Evolutionary conservation across 2,329 filamentous ascomycete genomes (phyloP).

Genomic region (Lachnellula occidentalis): DNA sequence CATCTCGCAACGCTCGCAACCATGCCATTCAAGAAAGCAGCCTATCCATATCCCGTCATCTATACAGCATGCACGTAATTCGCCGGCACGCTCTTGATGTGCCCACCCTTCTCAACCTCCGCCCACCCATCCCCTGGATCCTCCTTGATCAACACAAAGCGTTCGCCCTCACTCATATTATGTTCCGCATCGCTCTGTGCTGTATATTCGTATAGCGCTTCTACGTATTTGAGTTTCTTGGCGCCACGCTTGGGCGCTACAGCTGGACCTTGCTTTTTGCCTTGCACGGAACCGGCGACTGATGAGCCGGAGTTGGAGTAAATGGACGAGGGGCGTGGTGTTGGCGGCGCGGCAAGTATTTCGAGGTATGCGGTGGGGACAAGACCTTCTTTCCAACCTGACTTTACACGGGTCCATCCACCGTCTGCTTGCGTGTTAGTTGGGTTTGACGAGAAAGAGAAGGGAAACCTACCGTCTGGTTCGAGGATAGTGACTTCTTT

Average conservation of each 20-base stretch:
- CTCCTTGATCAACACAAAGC: slow-evolving; percentile 81
- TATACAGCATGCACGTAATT: slow-evolving; percentile 70
- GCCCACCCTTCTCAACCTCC: slow-evolving; percentile 88
- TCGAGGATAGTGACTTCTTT: slow-evolving; percentile 74
- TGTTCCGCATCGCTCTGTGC: slow-evolving; percentile 83
- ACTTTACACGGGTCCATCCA: slow-evolving; percentile 84
- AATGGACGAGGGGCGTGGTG: slow-evolving; percentile 60
- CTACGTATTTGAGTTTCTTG: slow-evolving; percentile 90
- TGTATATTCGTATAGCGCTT: slow-evolving; percentile 87
- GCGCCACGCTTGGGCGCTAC: slow-evolving; percentile 87
- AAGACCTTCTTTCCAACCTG: slow-evolving; percentile 70
- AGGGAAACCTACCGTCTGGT: slow-evolving; percentile 69
- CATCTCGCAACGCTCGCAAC: too few species aligned
- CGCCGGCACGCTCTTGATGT: slow-evolving; percentile 83
- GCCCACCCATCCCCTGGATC: slow-evolving; percentile 94
- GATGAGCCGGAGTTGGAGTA: slow-evolving; percentile 76
- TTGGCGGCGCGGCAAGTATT: slow-evolving; percentile 41
- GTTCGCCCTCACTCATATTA: slow-evolving; percentile 84
- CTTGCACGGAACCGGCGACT: slow-evolving; percentile 44
- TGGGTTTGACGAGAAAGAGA: slow-evolving; percentile 1
- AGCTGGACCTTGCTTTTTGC: slow-evolving; percentile 41
- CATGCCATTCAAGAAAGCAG: too few species aligned
- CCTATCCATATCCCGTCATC: not conserved
- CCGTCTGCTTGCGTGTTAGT: slow-evolving; percentile 58
- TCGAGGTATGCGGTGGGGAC: slow-evolving; percentile 87